Evolutionary conservation across 1,284 basidiomycete species (phyloP), one percentile per base, ranked within the genome.

Genomic region (Coniophora puteana): DNA sequence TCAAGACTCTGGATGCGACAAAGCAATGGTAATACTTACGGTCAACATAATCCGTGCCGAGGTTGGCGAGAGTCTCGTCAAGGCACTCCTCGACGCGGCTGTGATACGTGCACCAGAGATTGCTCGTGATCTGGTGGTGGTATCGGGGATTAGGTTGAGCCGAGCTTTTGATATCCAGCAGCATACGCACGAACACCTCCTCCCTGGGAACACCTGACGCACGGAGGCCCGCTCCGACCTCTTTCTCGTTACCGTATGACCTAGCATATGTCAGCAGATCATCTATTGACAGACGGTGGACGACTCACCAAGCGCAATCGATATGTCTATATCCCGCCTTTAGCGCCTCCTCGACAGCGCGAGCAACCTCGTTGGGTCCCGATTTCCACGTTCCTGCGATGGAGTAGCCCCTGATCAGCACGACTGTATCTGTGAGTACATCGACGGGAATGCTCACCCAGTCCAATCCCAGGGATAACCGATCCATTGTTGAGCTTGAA

Each of bases 141-240:
- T n/a, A 30, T 43, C 8, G 16, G 34, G 14, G 23, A 35, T 37
- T 21, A 18, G 33, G n/a, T 8, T 22, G 25, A 25, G 4, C 33
- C 26, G 38, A n/a, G n/a, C n/a, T n/a, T n/a, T n/a, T n/a, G 38
- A 22, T 22, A 46, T 26, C 16, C 20, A 33, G 11, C 13, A 39
- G 29, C 3, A 31, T 12, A 43, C 46, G 29, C 53, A 94, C 80
- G 62, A 89, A 94, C 48, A 95, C 75, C 47, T 93, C 84, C 31
- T 77, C 74, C 48, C 92, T 77, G 38, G 82, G 80, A 17, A 93
- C 76, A 24, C 89, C 90, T 39, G 83, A 84, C 32, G 73, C 75
- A 53, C 74, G 78, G 63, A 95, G 82, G 14, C 90, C 91, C 50
- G 84, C 74, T 10, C 90, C 91, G 20, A 95, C 90, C 55, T 89